These are phyloP conservation scores for Aspergillus arachidicola DNA, from an alignment of 2,329 filamentous ascomycete genomes.

Conservation along the genomic window DNA sequence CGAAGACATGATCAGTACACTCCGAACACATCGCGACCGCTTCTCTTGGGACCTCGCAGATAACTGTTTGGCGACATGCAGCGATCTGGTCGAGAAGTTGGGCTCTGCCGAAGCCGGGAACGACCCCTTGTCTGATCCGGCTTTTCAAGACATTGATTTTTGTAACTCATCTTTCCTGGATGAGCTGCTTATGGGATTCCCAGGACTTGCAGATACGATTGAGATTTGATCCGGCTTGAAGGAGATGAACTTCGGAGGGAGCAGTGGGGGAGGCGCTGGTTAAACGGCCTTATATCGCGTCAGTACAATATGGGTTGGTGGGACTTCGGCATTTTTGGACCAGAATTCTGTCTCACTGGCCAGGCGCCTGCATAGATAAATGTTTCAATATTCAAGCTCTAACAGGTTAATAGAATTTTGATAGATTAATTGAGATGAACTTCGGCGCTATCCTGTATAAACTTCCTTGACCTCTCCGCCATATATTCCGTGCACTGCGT, in stretches of 20 bases:
- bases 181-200: not conserved
- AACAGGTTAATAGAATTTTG: no score
- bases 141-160: not conserved
- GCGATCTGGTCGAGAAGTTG: conserved; percentile 51
- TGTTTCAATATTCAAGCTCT: no score
- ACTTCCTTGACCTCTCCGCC: not conserved
- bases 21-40: conserved; percentile 44
- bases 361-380: no score
- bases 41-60: conserved; percentile 55
- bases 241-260: not conserved
- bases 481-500: not conserved
- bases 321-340: no score
- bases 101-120: not conserved
- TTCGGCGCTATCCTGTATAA: not conserved
- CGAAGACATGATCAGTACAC: conserved; percentile 43
- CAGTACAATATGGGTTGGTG: no score
- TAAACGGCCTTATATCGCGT: no score
- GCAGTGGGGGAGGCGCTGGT: no score
- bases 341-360: no score
- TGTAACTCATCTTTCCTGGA: not conserved
- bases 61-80: conserved; percentile 52
- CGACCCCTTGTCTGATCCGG: not conserved
- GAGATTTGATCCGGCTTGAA: not conserved
- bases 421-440: no score
- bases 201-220: not conserved